Conservation (phyloP, 176 grass and related monocot genomes). For the Oryza brachyantha region DNA sequence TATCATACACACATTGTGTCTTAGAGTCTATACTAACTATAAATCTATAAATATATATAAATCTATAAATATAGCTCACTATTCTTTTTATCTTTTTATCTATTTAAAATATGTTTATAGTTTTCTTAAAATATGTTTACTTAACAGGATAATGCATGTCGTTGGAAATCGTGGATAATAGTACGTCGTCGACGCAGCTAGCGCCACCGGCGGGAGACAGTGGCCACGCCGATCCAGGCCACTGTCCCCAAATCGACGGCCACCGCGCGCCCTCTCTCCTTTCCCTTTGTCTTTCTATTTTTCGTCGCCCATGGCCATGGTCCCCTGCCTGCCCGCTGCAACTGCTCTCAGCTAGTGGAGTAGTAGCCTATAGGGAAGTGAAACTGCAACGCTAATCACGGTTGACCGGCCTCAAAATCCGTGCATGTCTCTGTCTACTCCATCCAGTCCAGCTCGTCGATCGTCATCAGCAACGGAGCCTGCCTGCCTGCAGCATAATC, state of each 20-base stretch:
- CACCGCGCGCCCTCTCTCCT: neutral
- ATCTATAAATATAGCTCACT: too few relatives aligned
- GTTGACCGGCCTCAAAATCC: constrained; percentile 12
- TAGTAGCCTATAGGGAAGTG: too few relatives aligned
- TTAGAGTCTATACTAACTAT: too few relatives aligned
- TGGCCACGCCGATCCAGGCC: constrained; percentile 13
- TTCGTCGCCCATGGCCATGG: neutral
- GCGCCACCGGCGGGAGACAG: neutral
- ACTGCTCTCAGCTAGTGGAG: neutral
- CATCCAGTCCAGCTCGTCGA: neutral
- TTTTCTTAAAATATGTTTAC: too few relatives aligned
- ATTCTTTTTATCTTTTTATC: too few relatives aligned
- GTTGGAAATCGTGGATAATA: neutral
- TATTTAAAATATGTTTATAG: too few relatives aligned
- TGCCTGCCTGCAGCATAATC: neutral
- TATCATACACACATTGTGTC: too few relatives aligned
- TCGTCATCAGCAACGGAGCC: neutral
- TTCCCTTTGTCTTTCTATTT: neutral
- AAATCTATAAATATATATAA: too few relatives aligned
- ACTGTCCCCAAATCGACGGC: neutral
- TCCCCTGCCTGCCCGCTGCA: neutral
- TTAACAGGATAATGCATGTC: too few relatives aligned
- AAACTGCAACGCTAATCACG: constrained; percentile 40
- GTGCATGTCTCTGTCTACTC: neutral
- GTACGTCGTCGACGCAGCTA: neutral